Base-by-base conservation (phyloP, 495 filamentous ascomycete species). In the Penicillium angulare region DNA sequence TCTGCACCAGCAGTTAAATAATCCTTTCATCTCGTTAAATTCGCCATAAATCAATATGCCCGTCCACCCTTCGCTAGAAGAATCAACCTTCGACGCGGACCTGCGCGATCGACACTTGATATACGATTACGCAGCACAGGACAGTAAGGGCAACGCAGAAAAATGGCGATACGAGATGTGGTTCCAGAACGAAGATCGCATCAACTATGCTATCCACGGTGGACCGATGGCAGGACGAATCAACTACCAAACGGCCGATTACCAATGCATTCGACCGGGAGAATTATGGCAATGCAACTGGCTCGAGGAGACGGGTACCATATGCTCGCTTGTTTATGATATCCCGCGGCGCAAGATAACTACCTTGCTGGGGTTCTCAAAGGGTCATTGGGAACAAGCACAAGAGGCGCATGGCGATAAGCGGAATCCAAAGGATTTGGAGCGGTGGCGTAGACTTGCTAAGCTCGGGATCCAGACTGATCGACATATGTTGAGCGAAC, bases 131-230 rank as follows among this genome's bases (percentile, higher is more conserved):
- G 59, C 50, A 7, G 66, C 63, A 2, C 47, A 66, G 24, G 60
- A 65, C 40, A 42, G 43, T 13, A n/a, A 60, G 12, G 63, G 66
- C 13, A 63, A 64, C n/a, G 57, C 65, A 1, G 61, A 70, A 41
- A 74, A 68, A 57, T 73, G 71, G 72, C 67, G 68, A 13, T 73
- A 74, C 49, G 70, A 74, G 33, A 68, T 73, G 65, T 72, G 68
- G 65, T 74, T 74, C 54, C 65, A 68, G 40, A 70, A 70, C 44
- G 59, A 64, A 7, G 64, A 69, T 41, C 63, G 68, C 5, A 71
- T 71, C 48, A 67, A 72, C 44, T 73, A 76, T 44, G 59, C 66
- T 36, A 74, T 76, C 38, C 71, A 74, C 41, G 63, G 69, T 13
- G 66, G 69, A 2, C 69, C 68, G 2, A 72, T 74, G 65, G 72